These are phyloP conservation scores for Ceriops decandra DNA, from an alignment of 345 rosid species.

Conservation along the genomic window DNA sequence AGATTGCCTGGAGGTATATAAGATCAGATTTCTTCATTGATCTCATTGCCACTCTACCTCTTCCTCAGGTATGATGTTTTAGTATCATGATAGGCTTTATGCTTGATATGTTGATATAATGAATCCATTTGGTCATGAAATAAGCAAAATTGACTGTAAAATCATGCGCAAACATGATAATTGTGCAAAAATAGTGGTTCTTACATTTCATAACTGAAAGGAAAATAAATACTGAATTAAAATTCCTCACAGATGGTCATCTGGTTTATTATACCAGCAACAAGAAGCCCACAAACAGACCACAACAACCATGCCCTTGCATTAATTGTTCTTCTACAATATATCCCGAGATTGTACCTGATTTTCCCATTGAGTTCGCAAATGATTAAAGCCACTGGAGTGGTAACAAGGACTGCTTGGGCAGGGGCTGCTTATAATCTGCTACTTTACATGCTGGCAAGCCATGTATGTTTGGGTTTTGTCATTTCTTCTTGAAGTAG, in stretches of 20 bases:
- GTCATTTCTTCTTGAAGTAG: background rate
- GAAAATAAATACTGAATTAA: background rate
- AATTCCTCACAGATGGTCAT: constrained; percentile 22
- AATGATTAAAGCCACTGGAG: constrained; percentile 30
- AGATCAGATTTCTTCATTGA: constrained; percentile 79
- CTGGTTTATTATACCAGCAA: constrained; percentile 26
- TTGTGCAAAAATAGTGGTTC: no score
- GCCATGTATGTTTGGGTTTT: constrained; percentile 27
- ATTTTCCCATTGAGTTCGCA: constrained; percentile 26
- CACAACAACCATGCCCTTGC: constrained; percentile 16
- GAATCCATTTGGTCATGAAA: background rate
- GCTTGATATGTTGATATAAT: background rate
- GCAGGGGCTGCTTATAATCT: constrained; percentile 41
- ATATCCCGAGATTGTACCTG: constrained; percentile 26
- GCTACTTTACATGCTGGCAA: constrained; percentile 33
- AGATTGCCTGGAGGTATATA: constrained; percentile 65
- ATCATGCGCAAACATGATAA: background rate
- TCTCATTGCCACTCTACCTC: constrained; percentile 82
- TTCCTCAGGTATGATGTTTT: constrained; percentile 66
- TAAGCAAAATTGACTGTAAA: background rate
- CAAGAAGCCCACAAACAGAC: constrained; percentile 11
- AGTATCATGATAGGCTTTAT: background rate
- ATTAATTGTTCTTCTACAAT: constrained; percentile 26
- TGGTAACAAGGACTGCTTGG: constrained; percentile 34
- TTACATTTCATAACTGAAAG: background rate